A percentile compares a stretch with the other conserved stretches of the same genome.
These are phyloP conservation scores for Herpetomonas tarakana DNA, from an alignment of 208 protist genomes.

Conservation along the genomic window DNA sequence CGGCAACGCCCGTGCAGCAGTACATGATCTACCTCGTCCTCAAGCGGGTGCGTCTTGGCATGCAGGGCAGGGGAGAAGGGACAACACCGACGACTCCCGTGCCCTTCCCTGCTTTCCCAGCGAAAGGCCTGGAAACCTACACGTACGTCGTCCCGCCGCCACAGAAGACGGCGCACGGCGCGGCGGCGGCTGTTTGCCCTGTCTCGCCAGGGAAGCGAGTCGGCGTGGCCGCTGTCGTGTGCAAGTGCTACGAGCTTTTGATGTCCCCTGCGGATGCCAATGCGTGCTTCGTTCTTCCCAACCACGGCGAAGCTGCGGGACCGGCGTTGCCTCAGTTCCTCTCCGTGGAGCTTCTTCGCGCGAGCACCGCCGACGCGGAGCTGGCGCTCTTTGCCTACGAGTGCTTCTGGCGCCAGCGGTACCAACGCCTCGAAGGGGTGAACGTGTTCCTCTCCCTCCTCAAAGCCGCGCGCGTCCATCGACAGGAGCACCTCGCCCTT, in stretches of 20 bases:
- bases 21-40: constrained; percentile 26
- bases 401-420: constrained; percentile 47
- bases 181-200: too few relatives aligned
- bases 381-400: constrained; percentile 36
- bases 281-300: not conserved
- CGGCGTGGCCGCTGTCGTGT: constrained; percentile 10
- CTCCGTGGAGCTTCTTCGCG: constrained; percentile 50
- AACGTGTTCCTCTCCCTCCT: constrained; percentile 70
- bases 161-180: too few relatives aligned
- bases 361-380: constrained; percentile 30
- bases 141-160: not conserved
- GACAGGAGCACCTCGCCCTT: constrained; percentile 31
- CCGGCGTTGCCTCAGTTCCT: constrained; percentile 39
- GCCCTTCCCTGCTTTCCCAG: too few relatives aligned
- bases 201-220: too few relatives aligned
- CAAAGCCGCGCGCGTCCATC: constrained; percentile 29
- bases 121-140: too few relatives aligned
- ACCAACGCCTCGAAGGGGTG: constrained; percentile 50
- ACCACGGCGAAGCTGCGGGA: not conserved
- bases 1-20: constrained; percentile 58
- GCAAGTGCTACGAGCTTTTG: constrained; percentile 21
- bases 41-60: constrained; percentile 25
- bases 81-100: too few relatives aligned
- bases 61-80: too few relatives aligned
- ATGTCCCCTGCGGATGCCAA: not conserved